A percentile compares a stretch with the other conserved stretches of the same genome.
Evolutionary conservation across 148 eudicot genomes (phyloP).

Genomic region (Camellia japonica): DNA sequence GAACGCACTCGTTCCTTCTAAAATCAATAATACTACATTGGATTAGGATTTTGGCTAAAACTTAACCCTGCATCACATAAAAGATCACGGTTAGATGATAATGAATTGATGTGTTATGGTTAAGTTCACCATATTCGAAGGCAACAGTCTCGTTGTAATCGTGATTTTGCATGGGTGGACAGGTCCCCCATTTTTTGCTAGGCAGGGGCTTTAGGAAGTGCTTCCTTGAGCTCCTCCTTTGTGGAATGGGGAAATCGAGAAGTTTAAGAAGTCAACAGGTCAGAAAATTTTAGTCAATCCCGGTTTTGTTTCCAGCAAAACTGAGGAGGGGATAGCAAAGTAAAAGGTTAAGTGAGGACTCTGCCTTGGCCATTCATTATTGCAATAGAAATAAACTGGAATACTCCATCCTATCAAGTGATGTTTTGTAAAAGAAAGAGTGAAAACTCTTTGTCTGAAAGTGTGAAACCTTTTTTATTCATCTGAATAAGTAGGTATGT

Average conservation of each 20-base stretch:
- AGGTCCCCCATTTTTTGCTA: too few species aligned
- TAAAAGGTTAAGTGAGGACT: background rate
- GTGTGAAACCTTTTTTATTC: background rate
- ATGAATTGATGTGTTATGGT: background rate
- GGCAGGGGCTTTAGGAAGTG: too few species aligned
- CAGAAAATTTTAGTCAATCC: too few species aligned
- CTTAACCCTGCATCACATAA: background rate
- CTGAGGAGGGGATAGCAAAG: background rate
- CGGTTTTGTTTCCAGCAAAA: background rate
- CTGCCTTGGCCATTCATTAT: background rate
- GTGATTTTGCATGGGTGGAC: background rate
- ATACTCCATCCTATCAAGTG: background rate
- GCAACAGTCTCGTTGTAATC: background rate
- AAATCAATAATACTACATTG: background rate
- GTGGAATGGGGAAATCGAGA: too few species aligned
- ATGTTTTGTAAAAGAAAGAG: background rate
- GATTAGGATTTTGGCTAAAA: background rate
- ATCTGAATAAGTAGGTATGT: background rate
- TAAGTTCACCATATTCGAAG: background rate
- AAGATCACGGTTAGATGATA: background rate
- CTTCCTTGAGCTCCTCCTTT: too few species aligned
- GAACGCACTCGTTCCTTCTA: background rate
- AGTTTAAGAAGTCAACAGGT: too few species aligned
- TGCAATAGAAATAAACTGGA: background rate
- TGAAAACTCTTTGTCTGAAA: background rate